A percentile compares a stretch with the other conserved stretches of the same genome.
phyloP scores from a whole-genome alignment of 1,139 yeast species.

The Lodderomyces pseudojiufengensis region DNA sequence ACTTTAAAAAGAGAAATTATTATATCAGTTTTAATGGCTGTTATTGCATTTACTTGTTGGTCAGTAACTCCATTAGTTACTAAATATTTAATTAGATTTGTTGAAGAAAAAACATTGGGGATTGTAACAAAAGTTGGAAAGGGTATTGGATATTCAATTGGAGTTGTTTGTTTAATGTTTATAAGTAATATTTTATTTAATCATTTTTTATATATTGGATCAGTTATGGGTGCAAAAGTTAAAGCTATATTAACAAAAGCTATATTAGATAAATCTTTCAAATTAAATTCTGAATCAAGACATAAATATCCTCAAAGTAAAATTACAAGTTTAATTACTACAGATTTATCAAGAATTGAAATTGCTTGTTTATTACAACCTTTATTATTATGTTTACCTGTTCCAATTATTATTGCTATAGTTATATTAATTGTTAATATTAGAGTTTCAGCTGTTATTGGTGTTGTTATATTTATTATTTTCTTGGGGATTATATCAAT shows the following conservation, averaged over 20 bases:
- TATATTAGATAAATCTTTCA: constrained; percentile 30
- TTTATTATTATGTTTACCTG: constrained; percentile 57
- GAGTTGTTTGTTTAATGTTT: constrained; percentile 24
- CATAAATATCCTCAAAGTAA: constrained; percentile 30
- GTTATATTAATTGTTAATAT: constrained; percentile 65
- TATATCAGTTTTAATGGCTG: constrained; percentile 19
- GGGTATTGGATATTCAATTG: constrained; percentile 40
- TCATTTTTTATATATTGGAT: constrained; percentile 60
- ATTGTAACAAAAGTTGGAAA: constrained; percentile 20
- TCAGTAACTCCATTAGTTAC: constrained; percentile 29
- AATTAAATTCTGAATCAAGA: constrained; percentile 24
- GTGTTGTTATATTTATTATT: constrained; percentile 39
- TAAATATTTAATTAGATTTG: constrained; percentile 28
- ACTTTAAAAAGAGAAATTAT: constrained; percentile 29
- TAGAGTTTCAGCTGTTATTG: constrained; percentile 72
- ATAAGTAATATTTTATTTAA: constrained; percentile 49
- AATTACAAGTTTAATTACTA: constrained; percentile 57
- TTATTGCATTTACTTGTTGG: constrained; percentile 15
- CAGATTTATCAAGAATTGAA: constrained; percentile 78
- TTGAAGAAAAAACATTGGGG: constrained; percentile 22
- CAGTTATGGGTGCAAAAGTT: constrained; percentile 40
- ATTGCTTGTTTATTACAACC: constrained; percentile 73
- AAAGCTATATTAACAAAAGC: constrained; percentile 36
- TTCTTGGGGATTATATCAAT: constrained; percentile 38
- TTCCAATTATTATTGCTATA: constrained; percentile 56